Conservation (phyloP, 257 asterid genomes). For the Euphrasia confusa region DNA sequence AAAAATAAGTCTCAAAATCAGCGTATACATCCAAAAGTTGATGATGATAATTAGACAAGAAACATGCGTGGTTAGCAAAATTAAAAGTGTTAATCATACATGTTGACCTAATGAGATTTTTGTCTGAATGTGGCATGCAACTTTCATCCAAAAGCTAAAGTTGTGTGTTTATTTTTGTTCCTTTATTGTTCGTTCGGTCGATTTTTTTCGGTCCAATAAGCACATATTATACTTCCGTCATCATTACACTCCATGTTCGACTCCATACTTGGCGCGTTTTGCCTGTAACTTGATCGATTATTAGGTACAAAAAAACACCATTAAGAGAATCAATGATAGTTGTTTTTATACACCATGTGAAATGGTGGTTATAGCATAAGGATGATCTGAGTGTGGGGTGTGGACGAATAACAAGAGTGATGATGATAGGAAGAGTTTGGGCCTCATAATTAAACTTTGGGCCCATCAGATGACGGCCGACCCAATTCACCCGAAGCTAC, state of each 20-base stretch:
- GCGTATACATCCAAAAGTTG: no score
- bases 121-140: conserved; percentile 38
- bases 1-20: neutral
- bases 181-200: no score
- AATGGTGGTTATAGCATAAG: no score
- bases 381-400: conserved; percentile 14
- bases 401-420: neutral
- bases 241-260: no score
- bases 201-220: no score
- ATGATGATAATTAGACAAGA: neutral
- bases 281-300: no score
- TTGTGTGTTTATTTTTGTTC: neutral
- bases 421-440: conserved; percentile 17
- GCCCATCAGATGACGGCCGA: conserved; percentile 38
- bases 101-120: conserved; percentile 29
- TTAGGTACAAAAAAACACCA: no score
- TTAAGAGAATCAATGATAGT: no score
- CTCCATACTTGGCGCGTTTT: no score
- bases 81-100: conserved; percentile 19
- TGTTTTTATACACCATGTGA: no score
- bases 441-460: conserved; percentile 29
- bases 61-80: conserved; percentile 21
- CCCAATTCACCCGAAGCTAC: conserved; percentile 36
- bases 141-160: conserved; percentile 21
- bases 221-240: no score